These are phyloP conservation scores for Albophoma yamanashiensis DNA, from an alignment of 2,329 filamentous ascomycete genomes.

Conservation along the genomic window DNA sequence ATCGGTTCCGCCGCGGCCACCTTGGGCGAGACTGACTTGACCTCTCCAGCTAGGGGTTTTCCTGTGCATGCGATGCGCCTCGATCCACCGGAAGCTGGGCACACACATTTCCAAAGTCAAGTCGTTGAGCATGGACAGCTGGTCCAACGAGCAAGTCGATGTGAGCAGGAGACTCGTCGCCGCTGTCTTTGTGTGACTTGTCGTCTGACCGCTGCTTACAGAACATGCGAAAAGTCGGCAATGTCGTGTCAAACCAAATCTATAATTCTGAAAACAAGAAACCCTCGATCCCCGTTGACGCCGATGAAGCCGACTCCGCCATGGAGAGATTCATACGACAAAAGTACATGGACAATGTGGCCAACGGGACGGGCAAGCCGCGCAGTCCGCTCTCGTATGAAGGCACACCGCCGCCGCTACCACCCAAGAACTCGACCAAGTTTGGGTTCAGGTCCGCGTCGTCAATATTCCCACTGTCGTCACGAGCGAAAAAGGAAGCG, in stretches of 20 bases:
- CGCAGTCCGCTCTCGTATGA: conserved; percentile 45
- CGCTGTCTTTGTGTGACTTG: background rate
- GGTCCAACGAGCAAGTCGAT: conserved; percentile 92
- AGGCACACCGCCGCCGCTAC: conserved; percentile 46
- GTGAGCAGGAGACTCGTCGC: conserved; percentile 37
- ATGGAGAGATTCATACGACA: conserved; percentile 94
- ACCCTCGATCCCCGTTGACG: conserved; percentile 77
- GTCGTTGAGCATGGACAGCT: conserved; percentile 96
- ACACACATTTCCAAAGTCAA: conserved; percentile 99
- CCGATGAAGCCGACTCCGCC: conserved; percentile 83
- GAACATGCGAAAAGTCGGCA: conserved; percentile 93
- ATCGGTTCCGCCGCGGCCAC: background rate
- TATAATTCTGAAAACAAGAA: conserved; percentile 82
- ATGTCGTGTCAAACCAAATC: conserved; percentile 71
- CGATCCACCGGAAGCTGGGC: conserved; percentile 89
- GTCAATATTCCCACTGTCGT: conserved; percentile 56
- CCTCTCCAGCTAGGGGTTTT: conserved; percentile 72
- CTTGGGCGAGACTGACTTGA: conserved; percentile 2
- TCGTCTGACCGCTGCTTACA: conserved; percentile 22
- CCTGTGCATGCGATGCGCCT: conserved; percentile 93
- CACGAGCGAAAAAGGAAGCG: conserved; percentile 46
- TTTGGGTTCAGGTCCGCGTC: conserved; percentile 48
- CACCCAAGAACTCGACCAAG: conserved; percentile 55
- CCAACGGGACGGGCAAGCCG: conserved; percentile 25
- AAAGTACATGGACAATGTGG: conserved; percentile 66